Conservation (phyloP, 2,329 filamentous ascomycete genomes). For the Colletotrichum eremochloae region DNA sequence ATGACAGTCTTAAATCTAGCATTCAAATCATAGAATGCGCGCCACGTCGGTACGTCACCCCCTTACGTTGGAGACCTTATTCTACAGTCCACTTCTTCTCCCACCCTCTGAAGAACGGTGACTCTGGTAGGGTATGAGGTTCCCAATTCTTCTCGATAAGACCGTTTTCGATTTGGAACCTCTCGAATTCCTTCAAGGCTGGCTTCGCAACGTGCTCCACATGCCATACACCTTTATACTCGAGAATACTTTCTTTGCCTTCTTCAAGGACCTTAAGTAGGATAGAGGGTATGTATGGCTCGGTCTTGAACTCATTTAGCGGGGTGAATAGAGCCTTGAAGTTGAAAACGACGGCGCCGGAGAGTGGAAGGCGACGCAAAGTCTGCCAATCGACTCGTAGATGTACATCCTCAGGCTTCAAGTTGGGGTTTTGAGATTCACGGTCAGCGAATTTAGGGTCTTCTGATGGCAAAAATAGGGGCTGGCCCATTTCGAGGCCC, state of each 20-base stretch:
- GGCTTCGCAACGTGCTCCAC: slow-evolving; percentile 80
- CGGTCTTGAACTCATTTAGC: slow-evolving; percentile 75
- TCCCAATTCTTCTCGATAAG: slow-evolving; percentile 74
- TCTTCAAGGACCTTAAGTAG: slow-evolving; percentile 77
- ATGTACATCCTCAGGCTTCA: slow-evolving; percentile 71
- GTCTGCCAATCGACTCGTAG: slow-evolving; percentile 93
- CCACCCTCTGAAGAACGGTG: slow-evolving; percentile 83
- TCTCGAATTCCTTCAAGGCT: slow-evolving; percentile 71
- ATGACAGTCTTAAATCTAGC: not conserved
- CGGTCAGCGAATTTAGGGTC: slow-evolving; percentile 74
- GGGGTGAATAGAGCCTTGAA: slow-evolving; percentile 91
- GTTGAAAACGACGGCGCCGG: slow-evolving; percentile 83
- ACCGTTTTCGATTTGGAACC: slow-evolving; percentile 75
- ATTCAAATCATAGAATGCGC: not conserved
- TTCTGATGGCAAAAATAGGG: slow-evolving; percentile 80
- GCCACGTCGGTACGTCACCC: not conserved
- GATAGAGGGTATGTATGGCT: slow-evolving; percentile 79
- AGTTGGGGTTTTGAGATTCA: slow-evolving; percentile 66
- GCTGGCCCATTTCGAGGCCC: slow-evolving; percentile 82
- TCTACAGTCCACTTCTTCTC: slow-evolving; percentile 73
- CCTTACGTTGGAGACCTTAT: not conserved
- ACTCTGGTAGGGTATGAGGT: slow-evolving; percentile 77
- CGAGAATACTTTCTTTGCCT: slow-evolving; percentile 76
- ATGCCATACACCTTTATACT: slow-evolving; percentile 87
- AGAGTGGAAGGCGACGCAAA: slow-evolving; percentile 81